Conservation (phyloP, 345 rosid genomes). For the Rubroshorea leprosula region DNA sequence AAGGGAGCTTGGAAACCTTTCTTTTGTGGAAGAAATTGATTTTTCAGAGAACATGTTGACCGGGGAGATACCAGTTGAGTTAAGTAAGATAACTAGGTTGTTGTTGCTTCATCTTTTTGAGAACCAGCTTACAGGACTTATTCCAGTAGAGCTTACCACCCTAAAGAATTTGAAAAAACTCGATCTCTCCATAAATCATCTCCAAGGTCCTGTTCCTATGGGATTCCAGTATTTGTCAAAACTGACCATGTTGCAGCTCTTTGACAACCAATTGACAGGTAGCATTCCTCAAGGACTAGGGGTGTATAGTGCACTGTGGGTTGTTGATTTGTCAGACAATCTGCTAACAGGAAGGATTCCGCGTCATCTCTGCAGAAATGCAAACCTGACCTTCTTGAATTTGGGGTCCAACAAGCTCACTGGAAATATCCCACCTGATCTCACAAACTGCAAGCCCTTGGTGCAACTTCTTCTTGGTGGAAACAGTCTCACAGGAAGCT, state of each 20-base stretch:
- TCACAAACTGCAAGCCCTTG: constrained; percentile 54
- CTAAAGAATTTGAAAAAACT: constrained; percentile 64
- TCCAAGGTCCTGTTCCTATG: constrained; percentile 62
- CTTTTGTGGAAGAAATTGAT: constrained; percentile 62
- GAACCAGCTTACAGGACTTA: constrained; percentile 58
- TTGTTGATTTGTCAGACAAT: constrained; percentile 70
- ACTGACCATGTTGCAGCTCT: constrained; percentile 67
- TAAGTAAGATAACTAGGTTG: constrained; percentile 51
- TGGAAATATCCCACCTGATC: constrained; percentile 58
- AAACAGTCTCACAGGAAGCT: constrained; percentile 54
- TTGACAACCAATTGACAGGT: constrained; percentile 59
- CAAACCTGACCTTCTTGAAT: constrained; percentile 51
- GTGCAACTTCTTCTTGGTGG: constrained; percentile 57
- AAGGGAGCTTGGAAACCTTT: constrained; percentile 71
- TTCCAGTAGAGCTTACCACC: constrained; percentile 63
- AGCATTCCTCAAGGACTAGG: constrained; percentile 72
- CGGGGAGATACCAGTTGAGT: constrained; percentile 70
- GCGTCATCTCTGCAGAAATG: constrained; percentile 47
- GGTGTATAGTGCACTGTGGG: constrained; percentile 61
- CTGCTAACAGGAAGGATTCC: constrained; percentile 63
- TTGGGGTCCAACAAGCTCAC: constrained; percentile 62
- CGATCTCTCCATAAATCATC: constrained; percentile 75
- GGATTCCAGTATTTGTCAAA: constrained; percentile 62
- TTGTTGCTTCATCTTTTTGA: constrained; percentile 74
- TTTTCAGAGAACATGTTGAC: constrained; percentile 71